Evolutionary conservation across 1,284 basidiomycete species (phyloP).

Genomic region (Apiotrichum sp.): DNA sequence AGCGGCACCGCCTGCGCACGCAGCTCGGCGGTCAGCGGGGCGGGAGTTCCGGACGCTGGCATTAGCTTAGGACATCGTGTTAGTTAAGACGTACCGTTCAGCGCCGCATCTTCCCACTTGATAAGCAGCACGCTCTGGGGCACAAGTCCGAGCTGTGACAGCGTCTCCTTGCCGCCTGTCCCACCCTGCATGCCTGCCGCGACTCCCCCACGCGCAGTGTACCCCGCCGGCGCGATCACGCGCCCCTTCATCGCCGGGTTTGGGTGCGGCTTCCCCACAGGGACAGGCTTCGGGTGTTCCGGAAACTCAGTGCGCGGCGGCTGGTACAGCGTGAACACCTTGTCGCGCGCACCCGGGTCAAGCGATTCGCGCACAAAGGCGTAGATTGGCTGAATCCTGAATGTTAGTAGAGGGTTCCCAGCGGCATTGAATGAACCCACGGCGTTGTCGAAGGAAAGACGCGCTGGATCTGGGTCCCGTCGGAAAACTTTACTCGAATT

Average conservation of each 20-base stretch:
- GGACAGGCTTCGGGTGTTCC: conserved; percentile 30
- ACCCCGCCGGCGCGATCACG: conserved; percentile 34
- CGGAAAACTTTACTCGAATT: conserved; percentile 43
- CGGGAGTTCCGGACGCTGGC: conserved; percentile 31
- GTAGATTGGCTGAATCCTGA: conserved; percentile 45
- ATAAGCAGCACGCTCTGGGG: conserved; percentile 45
- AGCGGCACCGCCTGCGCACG: conserved; percentile 36
- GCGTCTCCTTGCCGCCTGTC: conserved; percentile 35
- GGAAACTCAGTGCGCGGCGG: conserved; percentile 41
- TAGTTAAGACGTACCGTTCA: conserved; percentile 38
- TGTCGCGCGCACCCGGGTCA: conserved; percentile 26
- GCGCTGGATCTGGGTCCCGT: conserved; percentile 44
- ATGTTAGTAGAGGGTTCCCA: conserved; percentile 29
- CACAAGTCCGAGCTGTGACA: conserved; percentile 41
- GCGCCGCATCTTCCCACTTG: conserved; percentile 38
- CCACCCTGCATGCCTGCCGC: conserved; percentile 28
- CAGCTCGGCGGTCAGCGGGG: conserved; percentile 39
- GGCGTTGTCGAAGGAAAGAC: conserved; percentile 37
- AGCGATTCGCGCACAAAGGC: conserved; percentile 41
- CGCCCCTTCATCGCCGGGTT: conserved; percentile 20
- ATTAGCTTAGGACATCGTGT: too few relatives aligned
- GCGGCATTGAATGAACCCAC: conserved; percentile 33
- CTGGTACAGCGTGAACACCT: conserved; percentile 47
- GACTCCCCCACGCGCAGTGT: conserved; percentile 23
- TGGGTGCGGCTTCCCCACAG: conserved; percentile 15